Base-by-base conservation (phyloP, 2,329 filamentous ascomycete genomes). In the Furcasterigmium sp. region DNA sequence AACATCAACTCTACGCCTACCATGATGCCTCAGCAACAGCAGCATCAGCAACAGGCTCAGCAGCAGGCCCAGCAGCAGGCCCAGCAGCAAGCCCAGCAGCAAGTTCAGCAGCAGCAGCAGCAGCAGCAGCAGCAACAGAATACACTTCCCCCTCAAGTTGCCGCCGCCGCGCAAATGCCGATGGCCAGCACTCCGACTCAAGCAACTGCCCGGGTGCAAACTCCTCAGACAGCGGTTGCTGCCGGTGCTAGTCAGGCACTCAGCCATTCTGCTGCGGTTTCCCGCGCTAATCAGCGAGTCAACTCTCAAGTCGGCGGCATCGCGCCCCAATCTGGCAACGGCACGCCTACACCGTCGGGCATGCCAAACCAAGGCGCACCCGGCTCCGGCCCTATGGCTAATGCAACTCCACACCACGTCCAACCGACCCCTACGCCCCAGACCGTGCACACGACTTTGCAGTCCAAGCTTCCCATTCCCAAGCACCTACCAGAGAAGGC, bases 401-500 rank as follows among this genome's bases (percentile, higher is more conserved):
- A 42, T 30, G 56, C 55, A n/a, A n/a, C n/a, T 19, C 67, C 68
- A 44, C 56, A 67, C 4, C 73, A 77, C 49, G 69, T 70, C 8
- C 73, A 77, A 47, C 71, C 73, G 3, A 62, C 69, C 21, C 48
- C 44, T 34, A 54, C 46, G 30, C 68, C 62, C 39, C 64, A 63
- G 26, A 54, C 65, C 17, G 15, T 17, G n/a, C 39, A 41, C 13
- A 26, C 23, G 23, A 60, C 63, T 14, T 56, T 75, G 60, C 67
- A 78, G 35, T 62, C 69, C 37, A 90, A 89, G 60, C 85, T 93
- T 70, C 83, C 84, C 0, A 95, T 95, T 39, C 84, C 89, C 3
- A 95, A 94, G 64, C 81, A 78, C 30, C 75, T 97, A 3, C 78
- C 75, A 5, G 78, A 81, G 44, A 75, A 76, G 38, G 84, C 85